These are phyloP conservation scores for Lyophyllum decastes DNA, from an alignment of 768 basidiomycete species.

Conservation along the genomic window DNA sequence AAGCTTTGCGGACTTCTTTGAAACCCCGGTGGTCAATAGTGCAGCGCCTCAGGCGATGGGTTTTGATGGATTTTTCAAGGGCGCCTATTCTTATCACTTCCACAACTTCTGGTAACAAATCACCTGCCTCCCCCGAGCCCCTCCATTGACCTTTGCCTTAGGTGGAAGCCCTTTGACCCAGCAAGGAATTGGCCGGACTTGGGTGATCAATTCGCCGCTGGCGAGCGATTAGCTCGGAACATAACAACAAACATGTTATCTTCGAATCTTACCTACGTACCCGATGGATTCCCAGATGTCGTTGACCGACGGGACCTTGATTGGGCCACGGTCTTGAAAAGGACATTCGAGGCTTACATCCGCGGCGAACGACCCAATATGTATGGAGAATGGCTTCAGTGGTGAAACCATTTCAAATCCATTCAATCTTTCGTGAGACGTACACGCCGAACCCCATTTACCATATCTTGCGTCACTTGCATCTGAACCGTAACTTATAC, in stretches of 20 bases:
- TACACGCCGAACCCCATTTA: not conserved
- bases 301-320: slow-evolving; percentile 81
- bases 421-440: not conserved
- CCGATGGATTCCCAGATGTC: slow-evolving; percentile 43
- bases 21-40: slow-evolving; percentile 69
- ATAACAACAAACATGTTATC: slow-evolving; percentile 31
- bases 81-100: slow-evolving; percentile 95
- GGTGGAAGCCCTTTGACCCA: slow-evolving; percentile 97
- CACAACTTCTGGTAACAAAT: slow-evolving; percentile 83
- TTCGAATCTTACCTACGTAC: slow-evolving; percentile 43
- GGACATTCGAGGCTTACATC: slow-evolving; percentile 92
- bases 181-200: slow-evolving; percentile 95
- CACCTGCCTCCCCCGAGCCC: not conserved
- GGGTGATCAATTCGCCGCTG: slow-evolving; percentile 73
- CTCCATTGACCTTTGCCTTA: slow-evolving; percentile 27
- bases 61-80: slow-evolving; percentile 94
- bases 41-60: slow-evolving; percentile 88
- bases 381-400: slow-evolving; percentile 84
- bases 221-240: slow-evolving; percentile 67
- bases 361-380: slow-evolving; percentile 92
- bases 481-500: slow-evolving; percentile 1
- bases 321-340: slow-evolving; percentile 94
- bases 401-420: slow-evolving; percentile 32
- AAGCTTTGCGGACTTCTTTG: slow-evolving; percentile 90
- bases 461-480: not conserved